Evolutionary conservation across 2,329 filamentous ascomycete species (phyloP).

Genomic region (Geosmithia putterillii): DNA sequence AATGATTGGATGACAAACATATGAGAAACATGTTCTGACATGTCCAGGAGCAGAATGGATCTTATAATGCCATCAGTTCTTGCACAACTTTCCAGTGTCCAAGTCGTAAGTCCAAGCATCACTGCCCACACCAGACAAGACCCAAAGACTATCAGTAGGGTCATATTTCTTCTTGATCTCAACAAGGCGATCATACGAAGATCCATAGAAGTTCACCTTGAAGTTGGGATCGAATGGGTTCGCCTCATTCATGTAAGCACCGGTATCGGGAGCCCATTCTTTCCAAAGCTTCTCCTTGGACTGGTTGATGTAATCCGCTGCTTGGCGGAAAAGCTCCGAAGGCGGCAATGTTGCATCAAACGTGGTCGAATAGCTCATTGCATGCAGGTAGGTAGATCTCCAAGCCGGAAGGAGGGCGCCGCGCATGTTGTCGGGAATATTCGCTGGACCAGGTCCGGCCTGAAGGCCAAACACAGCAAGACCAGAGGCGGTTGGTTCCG

Average conservation of each 20-base stretch:
- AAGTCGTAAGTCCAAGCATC: constrained; percentile 5
- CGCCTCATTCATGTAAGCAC: constrained; percentile 24
- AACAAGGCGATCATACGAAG: not conserved
- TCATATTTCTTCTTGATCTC: constrained; percentile 2
- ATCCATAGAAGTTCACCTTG: constrained; percentile 1
- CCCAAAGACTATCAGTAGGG: constrained; percentile 6
- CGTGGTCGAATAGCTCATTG: not conserved
- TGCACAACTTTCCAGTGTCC: not conserved
- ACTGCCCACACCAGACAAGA: constrained; percentile 5
- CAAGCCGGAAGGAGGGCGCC: constrained; percentile 4
- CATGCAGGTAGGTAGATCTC: constrained; percentile 4
- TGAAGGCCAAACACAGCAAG: constrained; percentile 6
- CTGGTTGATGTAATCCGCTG: constrained; percentile 3
- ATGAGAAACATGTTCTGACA: too few species aligned
- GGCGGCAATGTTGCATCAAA: not conserved
- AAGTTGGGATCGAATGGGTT: constrained; percentile 15
- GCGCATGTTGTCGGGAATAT: constrained; percentile 1
- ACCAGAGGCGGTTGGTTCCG: not conserved
- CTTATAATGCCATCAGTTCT: too few species aligned
- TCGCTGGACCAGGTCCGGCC: constrained; percentile 3
- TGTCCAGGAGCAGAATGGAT: too few species aligned
- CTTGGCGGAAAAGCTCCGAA: not conserved
- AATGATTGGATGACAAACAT: too few species aligned
- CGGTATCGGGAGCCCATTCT: constrained; percentile 5
- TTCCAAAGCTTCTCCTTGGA: constrained; percentile 4